A percentile compares a stretch with the other conserved stretches of the same genome.
These are phyloP conservation scores for Closterium sp. DNA, from an alignment of 139 green algal genomes.

Conservation along the genomic window DNA sequence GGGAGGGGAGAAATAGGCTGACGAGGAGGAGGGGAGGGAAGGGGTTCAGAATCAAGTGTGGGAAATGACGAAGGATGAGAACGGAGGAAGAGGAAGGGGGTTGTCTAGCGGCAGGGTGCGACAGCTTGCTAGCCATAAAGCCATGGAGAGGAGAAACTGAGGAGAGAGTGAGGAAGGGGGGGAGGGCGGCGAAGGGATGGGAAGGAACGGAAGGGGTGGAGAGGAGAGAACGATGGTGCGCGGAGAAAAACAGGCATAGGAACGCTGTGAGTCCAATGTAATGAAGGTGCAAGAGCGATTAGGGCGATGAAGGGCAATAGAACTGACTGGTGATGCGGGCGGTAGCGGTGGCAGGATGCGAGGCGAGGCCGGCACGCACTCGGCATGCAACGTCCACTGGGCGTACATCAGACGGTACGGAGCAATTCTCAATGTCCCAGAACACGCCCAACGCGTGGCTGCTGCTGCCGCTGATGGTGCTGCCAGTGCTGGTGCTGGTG, in stretches of 20 bases:
- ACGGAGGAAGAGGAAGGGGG: background rate
- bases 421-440: slow-evolving; percentile 55
- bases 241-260: background rate
- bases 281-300: background rate
- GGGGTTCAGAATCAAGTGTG: background rate
- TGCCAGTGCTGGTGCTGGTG: no score
- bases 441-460: slow-evolving; percentile 16
- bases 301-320: background rate
- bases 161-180: background rate
- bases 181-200: background rate
- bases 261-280: background rate
- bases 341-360: slow-evolving; percentile 10
- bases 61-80: background rate
- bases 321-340: slow-evolving; percentile 12
- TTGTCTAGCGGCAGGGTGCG: no score
- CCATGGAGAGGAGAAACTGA: background rate
- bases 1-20: background rate
- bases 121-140: no score
- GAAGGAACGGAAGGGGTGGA: background rate
- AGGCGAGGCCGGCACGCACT: slow-evolving; percentile 16
- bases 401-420: slow-evolving; percentile 20
- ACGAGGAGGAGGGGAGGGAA: background rate
- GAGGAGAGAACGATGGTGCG: background rate
- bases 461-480: background rate
- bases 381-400: slow-evolving; percentile 27